Percentiles rank a stretch among this genome's conserved stretches.
phyloP scores from a whole-genome alignment of 257 asterid species.

The Echium plantagineum region DNA sequence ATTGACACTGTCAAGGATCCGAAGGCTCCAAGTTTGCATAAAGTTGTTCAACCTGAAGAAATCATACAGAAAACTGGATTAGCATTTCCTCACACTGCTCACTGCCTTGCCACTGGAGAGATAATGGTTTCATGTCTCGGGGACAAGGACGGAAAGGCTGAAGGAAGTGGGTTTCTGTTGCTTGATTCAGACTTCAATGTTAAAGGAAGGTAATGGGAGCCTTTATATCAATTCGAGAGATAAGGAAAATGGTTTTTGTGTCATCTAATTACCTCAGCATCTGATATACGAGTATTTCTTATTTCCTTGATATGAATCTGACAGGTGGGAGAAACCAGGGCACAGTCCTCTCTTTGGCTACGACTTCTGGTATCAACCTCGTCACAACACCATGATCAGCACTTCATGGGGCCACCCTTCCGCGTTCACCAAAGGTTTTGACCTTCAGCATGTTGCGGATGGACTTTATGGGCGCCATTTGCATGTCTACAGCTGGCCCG shows the following conservation, averaged over 20 bases:
- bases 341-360: conserved; percentile 84
- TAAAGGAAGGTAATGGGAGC: conserved; percentile 66
- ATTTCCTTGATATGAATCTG: neutral
- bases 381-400: conserved; percentile 95
- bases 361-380: conserved; percentile 99
- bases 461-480: conserved; percentile 89
- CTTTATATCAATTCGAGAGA: neutral
- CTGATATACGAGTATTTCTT: too few relatives aligned
- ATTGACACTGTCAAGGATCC: conserved; percentile 74
- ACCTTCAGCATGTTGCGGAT: conserved; percentile 73
- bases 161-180: conserved; percentile 89
- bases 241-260: neutral
- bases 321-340: conserved; percentile 99
- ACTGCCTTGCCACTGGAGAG: conserved; percentile 96
- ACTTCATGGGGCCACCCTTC: conserved; percentile 94
- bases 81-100: conserved; percentile 95
- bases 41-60: conserved; percentile 68
- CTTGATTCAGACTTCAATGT: conserved; percentile 85
- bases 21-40: conserved; percentile 64
- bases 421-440: conserved; percentile 83
- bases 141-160: conserved; percentile 90
- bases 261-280: neutral
- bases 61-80: conserved; percentile 69
- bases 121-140: conserved; percentile 97
- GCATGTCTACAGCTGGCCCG: conserved; percentile 95